These are phyloP conservation scores for Lentinula lateritia DNA, from an alignment of 768 basidiomycete genomes.

Conservation along the genomic window DNA sequence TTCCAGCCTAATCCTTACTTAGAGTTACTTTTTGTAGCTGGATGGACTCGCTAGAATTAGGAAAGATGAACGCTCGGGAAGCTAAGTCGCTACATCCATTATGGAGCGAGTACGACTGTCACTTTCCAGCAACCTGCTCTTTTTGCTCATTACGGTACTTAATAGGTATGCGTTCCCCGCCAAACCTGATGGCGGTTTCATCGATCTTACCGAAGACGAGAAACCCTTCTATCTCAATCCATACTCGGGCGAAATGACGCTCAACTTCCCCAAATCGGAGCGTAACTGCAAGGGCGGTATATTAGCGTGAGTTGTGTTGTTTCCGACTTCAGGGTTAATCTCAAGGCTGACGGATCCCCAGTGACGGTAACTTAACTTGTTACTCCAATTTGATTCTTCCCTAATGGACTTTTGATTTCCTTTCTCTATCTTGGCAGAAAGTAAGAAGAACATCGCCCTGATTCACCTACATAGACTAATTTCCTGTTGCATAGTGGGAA, in stretches of 20 bases:
- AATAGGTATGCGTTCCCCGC: slow-evolving; percentile 69
- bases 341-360: slow-evolving; percentile 11
- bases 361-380: slow-evolving; percentile 32
- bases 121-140: slow-evolving; percentile 3
- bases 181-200: slow-evolving; percentile 50
- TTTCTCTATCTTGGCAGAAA: slow-evolving; percentile 31
- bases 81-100: slow-evolving; percentile 82
- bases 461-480: neutral
- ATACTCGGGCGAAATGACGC: slow-evolving; percentile 83
- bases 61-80: slow-evolving; percentile 62
- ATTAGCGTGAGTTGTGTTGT: slow-evolving; percentile 65
- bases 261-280: slow-evolving; percentile 80
- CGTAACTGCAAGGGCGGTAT: slow-evolving; percentile 81
- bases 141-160: slow-evolving; percentile 1
- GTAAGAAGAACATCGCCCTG: slow-evolving; percentile 28
- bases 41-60: slow-evolving; percentile 87
- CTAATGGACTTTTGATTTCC: neutral
- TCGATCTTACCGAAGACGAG: slow-evolving; percentile 81
- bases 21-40: slow-evolving; percentile 43
- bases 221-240: slow-evolving; percentile 84
- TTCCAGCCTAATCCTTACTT: neutral
- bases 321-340: neutral
- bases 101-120: slow-evolving; percentile 76
- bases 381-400: slow-evolving; percentile 2
- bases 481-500: slow-evolving; percentile 59